Evolutionary conservation across 345 rosid species (phyloP), one percentile per base, ranked within the genome.

Genomic region (Acer saccharum): DNA sequence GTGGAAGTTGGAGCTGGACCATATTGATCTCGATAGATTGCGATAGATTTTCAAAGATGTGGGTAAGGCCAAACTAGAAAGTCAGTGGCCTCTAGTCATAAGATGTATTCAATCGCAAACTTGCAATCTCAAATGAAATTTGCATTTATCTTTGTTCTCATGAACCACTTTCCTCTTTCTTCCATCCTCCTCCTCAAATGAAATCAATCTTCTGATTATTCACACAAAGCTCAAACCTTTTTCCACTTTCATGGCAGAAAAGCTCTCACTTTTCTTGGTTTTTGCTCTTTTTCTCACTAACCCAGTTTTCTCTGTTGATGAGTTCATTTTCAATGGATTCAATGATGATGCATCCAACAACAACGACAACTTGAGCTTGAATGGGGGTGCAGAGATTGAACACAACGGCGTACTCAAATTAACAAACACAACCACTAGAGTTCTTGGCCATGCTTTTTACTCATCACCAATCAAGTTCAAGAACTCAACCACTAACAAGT

Each of bases 361-460:
- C 35, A 32, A 32, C 72, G 20, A n/a, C 82, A 87, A 84, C 79
- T 70, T 91, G 57, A 87, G 58, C 84, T 21, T 93, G 23, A 71
- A 74, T 21, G 94, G 90, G 60, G 89, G 58, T 55, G 88, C 98
- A 41, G 85, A 79, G 78, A 79, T 95, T 69, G 81, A 79, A 25
- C 18, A 64, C 25, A 81, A 85, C 55, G 98, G 99, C 69, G 10
- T 89, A 52, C 86, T 95, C 39, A 77, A 79, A 66, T 86, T 95
- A 67, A 95, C 98, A 0, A 79, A 91, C 80, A 82, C 83, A 46
- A 82, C 89, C 3, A 78, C 35, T 48, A 86, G 93, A 1, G 81
- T 81, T 63, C 67, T 84, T 18, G 99, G 99, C 32, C 99, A 92
- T 80, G 97, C 96, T 71, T 93, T 95, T 81, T 90, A 92, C 86